Conservation (phyloP, 345 rosid species). For the Citrus glauca region DNA sequence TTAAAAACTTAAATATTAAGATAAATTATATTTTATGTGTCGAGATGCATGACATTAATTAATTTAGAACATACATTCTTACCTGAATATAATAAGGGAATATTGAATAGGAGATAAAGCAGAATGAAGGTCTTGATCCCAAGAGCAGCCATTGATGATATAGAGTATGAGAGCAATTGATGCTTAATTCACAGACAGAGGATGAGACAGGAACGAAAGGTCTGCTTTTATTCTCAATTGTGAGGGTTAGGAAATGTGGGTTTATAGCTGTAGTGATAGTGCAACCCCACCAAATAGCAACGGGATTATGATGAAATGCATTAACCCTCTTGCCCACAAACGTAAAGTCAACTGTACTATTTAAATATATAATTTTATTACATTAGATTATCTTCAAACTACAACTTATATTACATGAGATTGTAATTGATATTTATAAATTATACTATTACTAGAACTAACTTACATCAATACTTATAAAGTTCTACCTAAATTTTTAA, state of each 20-base stretch:
- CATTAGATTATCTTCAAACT: too few species aligned
- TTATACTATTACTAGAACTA: fast-evolving
- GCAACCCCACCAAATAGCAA: slow-evolving; percentile 43
- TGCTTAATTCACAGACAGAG: slow-evolving; percentile 7
- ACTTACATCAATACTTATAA: too few species aligned
- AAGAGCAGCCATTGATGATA: slow-evolving; percentile 35
- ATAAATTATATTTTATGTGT: too few species aligned
- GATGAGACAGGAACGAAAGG: slow-evolving; percentile 18
- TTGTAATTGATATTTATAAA: too few species aligned
- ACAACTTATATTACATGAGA: too few species aligned
- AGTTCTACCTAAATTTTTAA: too few species aligned
- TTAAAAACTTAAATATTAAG: not conserved
- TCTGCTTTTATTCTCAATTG: slow-evolving; percentile 12
- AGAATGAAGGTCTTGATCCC: slow-evolving; percentile 37
- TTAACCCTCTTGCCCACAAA: slow-evolving; percentile 20
- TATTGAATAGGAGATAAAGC: slow-evolving; percentile 26
- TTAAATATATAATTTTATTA: not conserved
- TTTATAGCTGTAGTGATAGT: slow-evolving; percentile 22
- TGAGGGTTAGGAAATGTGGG: slow-evolving; percentile 20
- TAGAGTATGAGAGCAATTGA: not conserved
- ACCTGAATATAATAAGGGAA: slow-evolving; percentile 35
- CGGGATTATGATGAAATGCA: slow-evolving; percentile 41
- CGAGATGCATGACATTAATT: too few species aligned
- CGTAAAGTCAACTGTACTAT: slow-evolving; percentile 40
- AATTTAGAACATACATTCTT: not conserved